Conservation (phyloP, 1,139 yeast species). For the Suhomyces maxii region DNA sequence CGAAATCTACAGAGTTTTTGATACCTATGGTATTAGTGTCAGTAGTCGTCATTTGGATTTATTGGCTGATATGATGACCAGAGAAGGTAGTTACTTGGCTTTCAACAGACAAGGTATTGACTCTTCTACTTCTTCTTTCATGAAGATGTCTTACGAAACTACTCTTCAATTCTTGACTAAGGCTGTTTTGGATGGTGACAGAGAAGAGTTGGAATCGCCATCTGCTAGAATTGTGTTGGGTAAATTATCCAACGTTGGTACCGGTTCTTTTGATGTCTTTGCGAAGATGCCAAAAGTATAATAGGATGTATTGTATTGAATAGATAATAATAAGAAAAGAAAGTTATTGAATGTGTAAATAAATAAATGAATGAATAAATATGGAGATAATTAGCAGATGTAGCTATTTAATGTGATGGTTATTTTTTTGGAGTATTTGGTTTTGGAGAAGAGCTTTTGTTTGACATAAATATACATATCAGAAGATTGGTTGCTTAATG, state of each 20-base stretch:
- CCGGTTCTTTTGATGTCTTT: conserved; percentile 91
- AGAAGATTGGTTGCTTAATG: too few relatives aligned
- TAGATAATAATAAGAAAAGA: background rate
- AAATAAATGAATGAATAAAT: too few relatives aligned
- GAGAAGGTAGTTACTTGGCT: conserved; percentile 96
- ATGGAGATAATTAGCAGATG: too few relatives aligned
- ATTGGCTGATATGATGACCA: conserved; percentile 98
- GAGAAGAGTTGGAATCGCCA: conserved; percentile 87
- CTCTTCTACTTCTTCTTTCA: conserved; percentile 89
- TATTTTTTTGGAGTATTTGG: too few relatives aligned
- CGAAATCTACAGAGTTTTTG: conserved; percentile 94
- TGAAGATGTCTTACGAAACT: conserved; percentile 99
- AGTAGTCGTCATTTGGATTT: conserved; percentile 92
- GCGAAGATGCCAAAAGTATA: conserved; percentile 53
- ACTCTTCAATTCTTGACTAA: conserved; percentile 96
- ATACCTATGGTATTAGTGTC: conserved; percentile 93
- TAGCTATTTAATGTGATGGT: too few relatives aligned
- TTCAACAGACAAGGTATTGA: conserved; percentile 99
- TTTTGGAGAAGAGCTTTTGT: too few relatives aligned
- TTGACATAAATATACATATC: too few relatives aligned
- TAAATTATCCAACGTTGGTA: conserved; percentile 87
- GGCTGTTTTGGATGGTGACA: conserved; percentile 90
- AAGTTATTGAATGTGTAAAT: too few relatives aligned
- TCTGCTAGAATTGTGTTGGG: conserved; percentile 96
- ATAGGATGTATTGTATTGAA: conserved; percentile 1